These are phyloP conservation scores for Puccinia novopanici DNA, from an alignment of 1,284 basidiomycete species.

Conservation along the genomic window DNA sequence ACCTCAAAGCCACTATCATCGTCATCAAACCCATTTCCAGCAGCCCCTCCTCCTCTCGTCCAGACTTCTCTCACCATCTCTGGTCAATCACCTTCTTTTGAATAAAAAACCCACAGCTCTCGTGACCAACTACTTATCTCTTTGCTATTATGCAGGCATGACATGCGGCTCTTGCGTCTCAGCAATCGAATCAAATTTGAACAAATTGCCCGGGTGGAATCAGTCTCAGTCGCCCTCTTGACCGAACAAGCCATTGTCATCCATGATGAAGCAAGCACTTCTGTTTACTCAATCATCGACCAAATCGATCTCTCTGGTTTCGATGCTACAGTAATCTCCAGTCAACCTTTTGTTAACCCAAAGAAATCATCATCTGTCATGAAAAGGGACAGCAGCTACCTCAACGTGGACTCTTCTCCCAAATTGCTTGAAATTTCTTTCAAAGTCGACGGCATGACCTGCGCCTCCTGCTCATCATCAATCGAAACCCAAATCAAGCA, in stretches of 20 bases:
- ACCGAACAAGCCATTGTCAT: constrained; percentile 89
- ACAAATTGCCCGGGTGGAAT: constrained; percentile 76
- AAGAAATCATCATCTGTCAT: background rate
- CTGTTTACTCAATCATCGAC: constrained; percentile 75
- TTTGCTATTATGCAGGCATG: constrained; percentile 67
- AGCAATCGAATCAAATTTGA: constrained; percentile 90
- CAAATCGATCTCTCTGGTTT: constrained; percentile 92
- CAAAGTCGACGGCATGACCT: constrained; percentile 87
- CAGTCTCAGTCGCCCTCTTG: constrained; percentile 86
- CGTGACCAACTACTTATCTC: too few relatives aligned
- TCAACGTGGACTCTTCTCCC: background rate
- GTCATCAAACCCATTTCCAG: background rate
- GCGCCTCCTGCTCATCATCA: constrained; percentile 74
- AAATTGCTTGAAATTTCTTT: constrained; percentile 66
- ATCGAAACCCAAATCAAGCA: constrained; percentile 72
- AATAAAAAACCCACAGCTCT: too few relatives aligned
- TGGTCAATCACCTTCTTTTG: background rate
- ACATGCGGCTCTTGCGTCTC: constrained; percentile 84
- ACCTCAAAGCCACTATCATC: background rate
- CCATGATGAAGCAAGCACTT: constrained; percentile 80
- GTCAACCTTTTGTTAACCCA: background rate
- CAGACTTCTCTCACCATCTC: constrained; percentile 16
- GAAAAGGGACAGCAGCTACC: background rate
- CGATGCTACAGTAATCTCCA: constrained; percentile 65
- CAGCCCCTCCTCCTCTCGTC: background rate